Evolutionary conservation across 2,329 filamentous ascomycete genomes (phyloP), one percentile per base, ranked within the genome.

Genomic region (Exserohilum turcica): DNA sequence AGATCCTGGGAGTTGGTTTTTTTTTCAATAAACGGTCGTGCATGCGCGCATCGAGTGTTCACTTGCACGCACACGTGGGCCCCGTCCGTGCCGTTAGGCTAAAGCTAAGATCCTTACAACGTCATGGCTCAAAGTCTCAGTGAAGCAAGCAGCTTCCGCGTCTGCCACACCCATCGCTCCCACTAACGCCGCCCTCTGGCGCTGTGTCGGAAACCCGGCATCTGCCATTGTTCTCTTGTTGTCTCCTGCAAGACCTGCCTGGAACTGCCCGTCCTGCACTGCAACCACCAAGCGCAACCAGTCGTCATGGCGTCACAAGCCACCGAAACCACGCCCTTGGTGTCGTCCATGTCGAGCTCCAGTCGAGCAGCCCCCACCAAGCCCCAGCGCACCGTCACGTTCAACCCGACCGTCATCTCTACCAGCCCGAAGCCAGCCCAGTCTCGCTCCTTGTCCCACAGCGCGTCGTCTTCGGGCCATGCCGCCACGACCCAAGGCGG

Each of bases 351-450:
- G 64, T 60, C 72, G 15, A 59, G 70, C 48, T 55, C 64, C 28
- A 47, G 60, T 27, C 63, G 57, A 47, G 39, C 64, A 12, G 60
- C 61, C 3, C 55, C 68, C 3, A 54, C 70, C 5, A 78, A 74
- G 62, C 77, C 80, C 13, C 66, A 79, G 44, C 84, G 89, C 60
- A 89, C 80, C 64, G 90, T 93, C 66, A 92, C 89, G 12, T 92
- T 93, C 79, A 90, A 90, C 69, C 82, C 88, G 4, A 78, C 81
- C 19, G 81, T 84, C 15, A 74, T 75, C n/a, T 76, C 74, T 18
- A 75, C 75, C 49, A 79, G 74, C 56, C 72, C 74, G 53, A 71
- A 64, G 59, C 66, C 70, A 62, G 13, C 42, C 74, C 66, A 38
- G 16, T 74, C 74, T 13, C 72, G 60, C 36, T 62, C 71, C 6